Base-by-base conservation (phyloP, 305 asterid species). In the Solanum hybrid region DNA sequence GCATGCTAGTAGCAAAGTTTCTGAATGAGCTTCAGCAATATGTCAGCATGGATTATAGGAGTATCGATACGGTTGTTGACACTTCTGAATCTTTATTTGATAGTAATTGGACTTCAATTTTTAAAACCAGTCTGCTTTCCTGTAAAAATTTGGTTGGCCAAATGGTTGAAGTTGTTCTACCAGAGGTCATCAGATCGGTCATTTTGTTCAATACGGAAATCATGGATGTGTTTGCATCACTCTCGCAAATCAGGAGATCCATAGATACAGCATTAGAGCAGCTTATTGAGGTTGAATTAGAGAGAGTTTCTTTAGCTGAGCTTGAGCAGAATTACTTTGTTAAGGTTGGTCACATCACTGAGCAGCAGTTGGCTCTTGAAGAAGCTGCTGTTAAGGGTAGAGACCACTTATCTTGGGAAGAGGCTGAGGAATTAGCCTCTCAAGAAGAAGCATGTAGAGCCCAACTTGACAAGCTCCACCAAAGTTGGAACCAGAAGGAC, bases 341-440 rank as follows among this genome's bases (percentile, higher is more conserved):
- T 88, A 93, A 95, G 90, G 99, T 97, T 89, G 99, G 99, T 87
- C 94, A 91, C 88, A 95, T 98, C 88, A 96, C 99, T 46, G 99
- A 98, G 92, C 94, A 93, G 91, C 99, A 98, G 93, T 92, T 98
- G 94, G 98, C 96, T 94, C 99, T 98, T 69, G 96, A 97, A 93
- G 98, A 98, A 94, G 99, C 99, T 91, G 89, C 99, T 90, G 93
- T 93, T 88, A 94, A 93, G 94, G 97, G 99, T 89, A 95, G 99
- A 94, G 99, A 98, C 87, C 95, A 94, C 93, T 92, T 97, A 89
- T 98, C 99, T 87, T 98, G 99, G 99, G 99, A 98, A 93, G 99
- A 98, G 94, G 99, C 99, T 85, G 99, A 98, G 91, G 99, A 98
- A 94, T 97, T 98, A 90, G 99, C 98, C 87, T 95, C 99, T 90